A percentile compares a stretch with the other conserved stretches of the same genome.
phyloP scores from a whole-genome alignment of 495 filamentous ascomycete species.

The Articulospora tetracladia region DNA sequence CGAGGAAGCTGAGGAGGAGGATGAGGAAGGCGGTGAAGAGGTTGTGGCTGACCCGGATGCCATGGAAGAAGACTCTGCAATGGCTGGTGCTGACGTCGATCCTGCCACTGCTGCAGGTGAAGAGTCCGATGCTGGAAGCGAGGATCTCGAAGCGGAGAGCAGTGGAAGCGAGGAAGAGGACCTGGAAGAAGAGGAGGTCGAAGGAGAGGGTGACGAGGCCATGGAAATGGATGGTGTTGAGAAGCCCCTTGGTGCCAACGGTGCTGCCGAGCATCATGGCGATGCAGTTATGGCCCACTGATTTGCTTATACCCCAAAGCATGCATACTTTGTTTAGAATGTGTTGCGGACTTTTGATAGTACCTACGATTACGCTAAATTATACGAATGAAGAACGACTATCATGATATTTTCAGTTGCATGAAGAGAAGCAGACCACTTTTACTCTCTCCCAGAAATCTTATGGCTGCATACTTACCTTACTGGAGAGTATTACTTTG shows the following conservation, averaged over 20 bases:
- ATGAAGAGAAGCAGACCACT: too few species aligned
- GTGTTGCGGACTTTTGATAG: neutral
- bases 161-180: constrained; percentile 85
- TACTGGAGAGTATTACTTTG: too few species aligned
- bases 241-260: constrained; percentile 18
- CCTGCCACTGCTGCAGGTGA: constrained; percentile 47
- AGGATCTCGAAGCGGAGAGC: constrained; percentile 94
- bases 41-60: constrained; percentile 30
- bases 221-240: constrained; percentile 75
- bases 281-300: constrained; percentile 28
- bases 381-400: neutral
- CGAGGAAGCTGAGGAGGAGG: constrained; percentile 70
- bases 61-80: constrained; percentile 69
- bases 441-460: too few species aligned
- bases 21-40: constrained; percentile 43
- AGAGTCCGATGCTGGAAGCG: constrained; percentile 84
- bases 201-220: constrained; percentile 68
- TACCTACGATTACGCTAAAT: neutral
- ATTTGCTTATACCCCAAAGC: constrained; percentile 1
- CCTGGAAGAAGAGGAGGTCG: constrained; percentile 63
- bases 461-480: too few species aligned
- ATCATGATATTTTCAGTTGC: neutral
- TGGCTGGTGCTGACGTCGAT: constrained; percentile 67
- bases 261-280: constrained; percentile 3
- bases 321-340: neutral